Conservation (phyloP, 371 early-diverging fungal genomes). For the Mortierella polycephala region DNA sequence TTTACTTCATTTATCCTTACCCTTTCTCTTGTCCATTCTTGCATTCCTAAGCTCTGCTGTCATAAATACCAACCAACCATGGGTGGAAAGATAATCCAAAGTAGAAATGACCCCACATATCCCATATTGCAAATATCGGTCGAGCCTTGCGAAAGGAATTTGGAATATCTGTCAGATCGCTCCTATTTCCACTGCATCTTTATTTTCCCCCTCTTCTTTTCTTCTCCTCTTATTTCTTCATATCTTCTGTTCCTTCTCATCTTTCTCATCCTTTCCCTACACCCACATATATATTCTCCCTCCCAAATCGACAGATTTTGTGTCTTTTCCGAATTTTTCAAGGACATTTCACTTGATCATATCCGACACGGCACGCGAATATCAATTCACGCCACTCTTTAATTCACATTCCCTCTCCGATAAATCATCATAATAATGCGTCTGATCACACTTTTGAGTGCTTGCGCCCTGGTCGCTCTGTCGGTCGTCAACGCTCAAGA, state of each 20-base stretch:
- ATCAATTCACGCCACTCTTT: neutral
- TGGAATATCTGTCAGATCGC: neutral
- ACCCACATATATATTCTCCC: neutral
- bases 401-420: neutral
- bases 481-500: constrained; percentile 27
- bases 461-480: constrained; percentile 28
- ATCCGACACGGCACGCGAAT: neutral
- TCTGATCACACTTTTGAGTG: constrained; percentile 31
- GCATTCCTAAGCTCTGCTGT: no score
- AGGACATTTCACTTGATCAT: neutral
- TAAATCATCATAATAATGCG: constrained; percentile 17
- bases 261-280: neutral
- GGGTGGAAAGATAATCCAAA: no score
- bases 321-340: neutral
- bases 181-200: neutral
- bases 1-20: no score
- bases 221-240: neutral
- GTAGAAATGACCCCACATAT: no score
- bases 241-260: neutral
- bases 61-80: no score
- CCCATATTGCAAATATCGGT: no score
- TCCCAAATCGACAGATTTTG: no score
- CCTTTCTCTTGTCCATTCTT: no score
- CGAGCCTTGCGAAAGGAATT: no score
- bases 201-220: neutral